A percentile compares a stretch with the other conserved stretches of the same genome.
Conservation (phyloP, 2,329 filamentous ascomycete species). For the Neophaeococcomyces mojaviensis region DNA sequence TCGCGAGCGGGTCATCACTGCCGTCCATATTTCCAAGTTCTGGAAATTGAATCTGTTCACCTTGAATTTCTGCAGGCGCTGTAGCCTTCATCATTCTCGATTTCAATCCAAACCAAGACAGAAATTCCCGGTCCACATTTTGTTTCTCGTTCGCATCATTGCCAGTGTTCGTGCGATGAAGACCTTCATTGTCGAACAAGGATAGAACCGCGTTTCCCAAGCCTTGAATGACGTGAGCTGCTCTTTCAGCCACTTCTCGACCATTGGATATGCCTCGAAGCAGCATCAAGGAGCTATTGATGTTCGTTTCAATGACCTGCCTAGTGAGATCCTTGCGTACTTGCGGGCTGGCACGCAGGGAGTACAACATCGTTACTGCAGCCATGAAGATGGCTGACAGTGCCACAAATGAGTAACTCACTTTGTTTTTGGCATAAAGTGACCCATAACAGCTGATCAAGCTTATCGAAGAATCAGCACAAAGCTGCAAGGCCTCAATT, state of each 20-base stretch:
- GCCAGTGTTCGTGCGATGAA: constrained; percentile 4
- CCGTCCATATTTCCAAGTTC: not conserved
- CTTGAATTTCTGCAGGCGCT: not conserved
- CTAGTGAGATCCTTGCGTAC: constrained; percentile 8
- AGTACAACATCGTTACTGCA: constrained; percentile 25
- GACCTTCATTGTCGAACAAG: constrained; percentile 13
- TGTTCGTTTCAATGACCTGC: constrained; percentile 9
- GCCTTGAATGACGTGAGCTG: constrained; percentile 17
- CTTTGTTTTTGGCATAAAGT: constrained; percentile 24
- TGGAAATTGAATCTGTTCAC: not conserved
- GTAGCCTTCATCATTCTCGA: constrained; percentile 8
- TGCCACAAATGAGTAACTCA: constrained; percentile 26
- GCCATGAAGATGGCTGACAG: constrained; percentile 26
- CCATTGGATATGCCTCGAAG: constrained; percentile 12
- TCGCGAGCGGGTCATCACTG: constrained; percentile 2
- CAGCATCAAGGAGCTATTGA: constrained; percentile 6
- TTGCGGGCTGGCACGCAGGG: constrained; percentile 20
- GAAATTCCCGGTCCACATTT: constrained; percentile 22
- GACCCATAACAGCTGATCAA: constrained; percentile 8
- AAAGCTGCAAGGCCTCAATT: constrained; percentile 2
- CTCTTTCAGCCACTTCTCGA: constrained; percentile 18
- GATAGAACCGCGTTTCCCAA: constrained; percentile 18
- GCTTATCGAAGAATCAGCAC: constrained; percentile 8
- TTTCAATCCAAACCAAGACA: constrained; percentile 23
- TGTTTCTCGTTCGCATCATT: not conserved